Evolutionary conservation across 306 rosid genomes (phyloP).

Genomic region (Aeschynomene evenia): DNA sequence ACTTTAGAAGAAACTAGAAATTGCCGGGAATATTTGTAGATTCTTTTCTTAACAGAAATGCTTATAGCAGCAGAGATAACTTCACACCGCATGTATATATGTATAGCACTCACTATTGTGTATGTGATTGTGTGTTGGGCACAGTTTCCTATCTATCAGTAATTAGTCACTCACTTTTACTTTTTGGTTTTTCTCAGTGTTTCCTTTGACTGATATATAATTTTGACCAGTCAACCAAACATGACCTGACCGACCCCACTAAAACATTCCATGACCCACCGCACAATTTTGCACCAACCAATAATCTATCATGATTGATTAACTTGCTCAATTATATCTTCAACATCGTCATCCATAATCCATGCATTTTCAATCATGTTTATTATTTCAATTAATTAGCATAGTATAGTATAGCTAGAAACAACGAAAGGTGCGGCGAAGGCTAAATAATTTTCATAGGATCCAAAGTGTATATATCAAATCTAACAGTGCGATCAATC

Average conservation of each 20-base stretch:
- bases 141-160: slow-evolving; percentile 39
- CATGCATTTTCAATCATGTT: slow-evolving; percentile 18
- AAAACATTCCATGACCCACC: slow-evolving; percentile 32
- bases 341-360: background rate
- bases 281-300: slow-evolving; percentile 1
- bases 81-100: slow-evolving; percentile 1
- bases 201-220: slow-evolving; percentile 35
- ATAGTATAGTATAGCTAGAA: no score
- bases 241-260: slow-evolving; percentile 46
- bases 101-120: slow-evolving; percentile 8
- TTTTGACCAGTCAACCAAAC: slow-evolving; percentile 70
- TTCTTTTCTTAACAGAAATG: slow-evolving; percentile 46
- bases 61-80: slow-evolving; percentile 13
- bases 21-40: background rate
- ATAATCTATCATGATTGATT: slow-evolving; percentile 8
- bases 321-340: background rate
- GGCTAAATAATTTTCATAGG: slow-evolving; percentile 39
- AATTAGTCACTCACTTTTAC: slow-evolving; percentile 33
- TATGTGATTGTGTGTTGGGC: slow-evolving; percentile 37
- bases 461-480: slow-evolving; percentile 49
- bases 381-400: slow-evolving; percentile 8
- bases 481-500: slow-evolving; percentile 48
- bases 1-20: background rate
- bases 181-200: slow-evolving; percentile 21
- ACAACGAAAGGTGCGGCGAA: slow-evolving; percentile 13